These are phyloP conservation scores for Nidula niveotomentosa DNA, from an alignment of 1,284 basidiomycete genomes.

Conservation along the genomic window DNA sequence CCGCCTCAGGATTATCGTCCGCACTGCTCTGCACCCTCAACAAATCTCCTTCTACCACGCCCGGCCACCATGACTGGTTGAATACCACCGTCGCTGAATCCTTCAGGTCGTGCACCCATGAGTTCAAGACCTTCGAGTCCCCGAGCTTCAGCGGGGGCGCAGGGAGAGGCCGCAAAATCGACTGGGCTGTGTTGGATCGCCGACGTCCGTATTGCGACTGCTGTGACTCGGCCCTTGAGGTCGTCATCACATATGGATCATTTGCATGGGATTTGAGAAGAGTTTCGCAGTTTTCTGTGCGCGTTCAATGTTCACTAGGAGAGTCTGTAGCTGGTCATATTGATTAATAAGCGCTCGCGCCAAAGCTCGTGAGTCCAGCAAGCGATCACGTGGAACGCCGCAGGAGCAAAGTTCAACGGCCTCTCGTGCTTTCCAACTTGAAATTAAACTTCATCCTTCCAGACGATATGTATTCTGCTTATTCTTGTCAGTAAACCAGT, in stretches of 20 bases:
- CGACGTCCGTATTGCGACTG: conserved; percentile 54
- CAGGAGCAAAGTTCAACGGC: too few species aligned
- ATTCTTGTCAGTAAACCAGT: too few species aligned
- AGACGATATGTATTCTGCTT: too few species aligned
- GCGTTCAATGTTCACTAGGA: too few species aligned
- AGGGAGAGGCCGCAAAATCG: conserved; percentile 45
- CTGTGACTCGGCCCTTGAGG: conserved; percentile 62
- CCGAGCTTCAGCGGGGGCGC: conserved; percentile 47
- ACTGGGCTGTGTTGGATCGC: conserved; percentile 72
- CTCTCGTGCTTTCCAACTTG: too few species aligned
- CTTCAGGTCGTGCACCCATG: conserved; percentile 75
- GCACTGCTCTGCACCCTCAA: conserved; percentile 51
- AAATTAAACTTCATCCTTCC: too few species aligned
- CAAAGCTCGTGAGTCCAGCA: too few species aligned
- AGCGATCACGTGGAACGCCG: too few species aligned
- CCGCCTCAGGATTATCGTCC: conserved; percentile 39
- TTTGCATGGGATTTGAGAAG: not conserved
- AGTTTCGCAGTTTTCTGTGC: too few species aligned
- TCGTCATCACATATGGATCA: conserved; percentile 38
- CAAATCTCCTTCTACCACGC: conserved; percentile 72
- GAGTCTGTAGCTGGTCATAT: too few species aligned
- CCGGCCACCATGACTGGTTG: conserved; percentile 74
- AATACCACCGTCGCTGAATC: conserved; percentile 59
- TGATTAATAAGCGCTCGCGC: too few species aligned
- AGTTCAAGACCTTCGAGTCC: conserved; percentile 59